Evolutionary conservation across 1,139 yeast genomes (phyloP), one percentile per base, ranked within the genome.

Genomic region (Wickerhamomyces sp.): DNA sequence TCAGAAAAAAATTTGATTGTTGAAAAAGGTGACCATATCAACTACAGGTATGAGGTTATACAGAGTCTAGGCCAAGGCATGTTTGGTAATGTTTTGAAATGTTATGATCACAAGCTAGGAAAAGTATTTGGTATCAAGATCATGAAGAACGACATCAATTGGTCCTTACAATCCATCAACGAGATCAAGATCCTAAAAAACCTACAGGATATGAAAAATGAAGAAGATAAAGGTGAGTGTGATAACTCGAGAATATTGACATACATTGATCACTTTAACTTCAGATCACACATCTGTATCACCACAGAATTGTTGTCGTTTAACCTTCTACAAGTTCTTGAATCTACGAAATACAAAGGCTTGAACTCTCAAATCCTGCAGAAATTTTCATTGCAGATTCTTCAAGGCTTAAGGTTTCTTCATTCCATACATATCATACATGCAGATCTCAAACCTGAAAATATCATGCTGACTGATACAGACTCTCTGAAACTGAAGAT

Each of bases 281-380:
- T 86, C 55, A 64, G 95, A 39, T 81, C 87, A 22, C 96, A 87
- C 55, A 72, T 86, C 64, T 86, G 95, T 55, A 83, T 87, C 31
- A 74, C 78, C 2, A 82, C 89, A 0, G 95, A 87, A 51, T 58
- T 81, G 10, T 61, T 87, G 18, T 77, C 88, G 0, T 58, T 83
- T 23, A 85, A 84, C 41, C 54, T 87, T 21, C 82, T 75, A 49
- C 82, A 86, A 35, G 60, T 82, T 30, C 62, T 84, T 26, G 85
- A 82, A 50, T 61, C 75, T 10, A 72, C 73, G 11, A 61, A 69
- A 32, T 84, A 76, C 56, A 65, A 64, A 44, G 95, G 95, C 0
- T 59, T 87, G 15, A 67, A 76, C 0, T 39, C 75, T n/a, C 46
- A 57, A 2, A 53, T 84, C 10, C 66, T 84, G 4, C 61, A 66